These are phyloP conservation scores for Pleurotus giganteus DNA, from an alignment of 768 basidiomycete species.

Conservation along the genomic window DNA sequence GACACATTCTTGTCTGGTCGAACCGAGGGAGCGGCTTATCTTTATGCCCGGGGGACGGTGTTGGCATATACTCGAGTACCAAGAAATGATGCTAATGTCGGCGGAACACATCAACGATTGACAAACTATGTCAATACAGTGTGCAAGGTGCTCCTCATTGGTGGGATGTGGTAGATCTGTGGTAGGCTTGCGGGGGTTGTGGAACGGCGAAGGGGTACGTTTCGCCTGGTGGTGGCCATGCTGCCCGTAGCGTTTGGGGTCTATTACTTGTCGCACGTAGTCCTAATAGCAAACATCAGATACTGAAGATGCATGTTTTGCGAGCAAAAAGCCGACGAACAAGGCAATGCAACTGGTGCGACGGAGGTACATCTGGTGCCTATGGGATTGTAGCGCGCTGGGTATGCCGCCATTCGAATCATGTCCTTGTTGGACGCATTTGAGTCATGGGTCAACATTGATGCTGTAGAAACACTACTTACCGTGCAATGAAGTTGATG, in stretches of 20 bases:
- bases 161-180: constrained; percentile 5
- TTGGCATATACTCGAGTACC: constrained; percentile 17
- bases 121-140: constrained; percentile 20
- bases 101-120: constrained; percentile 19
- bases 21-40: background rate
- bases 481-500: constrained; percentile 27
- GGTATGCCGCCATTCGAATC: constrained; percentile 15
- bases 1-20: constrained; percentile 3
- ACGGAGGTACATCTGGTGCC: background rate
- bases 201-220: background rate
- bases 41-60: background rate
- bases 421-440: constrained; percentile 12
- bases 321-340: constrained; percentile 9
- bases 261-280: constrained; percentile 14
- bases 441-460: background rate
- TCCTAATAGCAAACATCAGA: constrained; percentile 12
- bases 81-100: constrained; percentile 18
- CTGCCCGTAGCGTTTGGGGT: constrained; percentile 12
- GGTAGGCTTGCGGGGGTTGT: background rate
- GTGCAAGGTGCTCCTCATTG: constrained; percentile 16
- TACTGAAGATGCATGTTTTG: background rate
- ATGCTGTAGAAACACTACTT: constrained; percentile 1
- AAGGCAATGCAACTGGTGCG: constrained; percentile 24
- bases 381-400: constrained; percentile 7
- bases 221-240: background rate